phyloP scores from a whole-genome alignment of 2,329 filamentous ascomycete species.

The Chrysoporthe puriensis region DNA sequence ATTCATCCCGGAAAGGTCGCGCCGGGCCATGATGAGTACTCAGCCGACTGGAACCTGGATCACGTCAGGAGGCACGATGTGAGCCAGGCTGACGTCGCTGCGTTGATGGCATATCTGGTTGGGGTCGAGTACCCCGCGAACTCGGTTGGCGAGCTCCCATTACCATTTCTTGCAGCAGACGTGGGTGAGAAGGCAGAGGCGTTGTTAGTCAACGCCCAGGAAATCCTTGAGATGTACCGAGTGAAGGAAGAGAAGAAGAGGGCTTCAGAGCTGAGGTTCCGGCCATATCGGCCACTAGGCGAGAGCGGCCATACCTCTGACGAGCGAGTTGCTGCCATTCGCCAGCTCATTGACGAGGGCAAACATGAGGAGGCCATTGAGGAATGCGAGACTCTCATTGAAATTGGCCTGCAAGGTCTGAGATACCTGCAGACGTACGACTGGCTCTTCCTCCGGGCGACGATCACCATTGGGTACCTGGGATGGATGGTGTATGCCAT shows the following conservation, averaged over 20 bases:
- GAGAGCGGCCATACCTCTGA: slow-evolving; percentile 65
- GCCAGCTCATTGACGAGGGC: slow-evolving; percentile 65
- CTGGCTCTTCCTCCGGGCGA: slow-evolving; percentile 89
- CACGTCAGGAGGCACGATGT: slow-evolving; percentile 87
- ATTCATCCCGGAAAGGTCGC: slow-evolving; percentile 59
- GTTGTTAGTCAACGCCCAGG: slow-evolving; percentile 79
- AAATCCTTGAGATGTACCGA: slow-evolving; percentile 92
- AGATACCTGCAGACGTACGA: slow-evolving; percentile 97
- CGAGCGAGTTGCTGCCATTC: slow-evolving; percentile 69
- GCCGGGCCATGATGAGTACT: slow-evolving; percentile 88
- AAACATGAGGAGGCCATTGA: slow-evolving; percentile 78
- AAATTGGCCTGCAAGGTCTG: slow-evolving; percentile 77
- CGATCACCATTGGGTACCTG: slow-evolving; percentile 88
- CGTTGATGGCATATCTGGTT: slow-evolving; percentile 90
- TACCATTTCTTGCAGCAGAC: slow-evolving; percentile 76
- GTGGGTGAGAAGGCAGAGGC: slow-evolving; percentile 81
- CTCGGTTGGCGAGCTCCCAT: slow-evolving; percentile 88
- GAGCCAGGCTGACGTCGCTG: slow-evolving; percentile 88
- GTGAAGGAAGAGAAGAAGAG: slow-evolving; percentile 90
- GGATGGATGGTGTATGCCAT: slow-evolving; percentile 95
- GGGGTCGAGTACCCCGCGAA: slow-evolving; percentile 93
- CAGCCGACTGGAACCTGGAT: slow-evolving; percentile 84
- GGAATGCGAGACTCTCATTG: slow-evolving; percentile 76
- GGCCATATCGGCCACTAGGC: slow-evolving; percentile 72
- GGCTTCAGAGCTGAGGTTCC: slow-evolving; percentile 74